These are phyloP conservation scores for Neolentinus lepideus DNA, from an alignment of 1,284 basidiomycete genomes.

Conservation along the genomic window DNA sequence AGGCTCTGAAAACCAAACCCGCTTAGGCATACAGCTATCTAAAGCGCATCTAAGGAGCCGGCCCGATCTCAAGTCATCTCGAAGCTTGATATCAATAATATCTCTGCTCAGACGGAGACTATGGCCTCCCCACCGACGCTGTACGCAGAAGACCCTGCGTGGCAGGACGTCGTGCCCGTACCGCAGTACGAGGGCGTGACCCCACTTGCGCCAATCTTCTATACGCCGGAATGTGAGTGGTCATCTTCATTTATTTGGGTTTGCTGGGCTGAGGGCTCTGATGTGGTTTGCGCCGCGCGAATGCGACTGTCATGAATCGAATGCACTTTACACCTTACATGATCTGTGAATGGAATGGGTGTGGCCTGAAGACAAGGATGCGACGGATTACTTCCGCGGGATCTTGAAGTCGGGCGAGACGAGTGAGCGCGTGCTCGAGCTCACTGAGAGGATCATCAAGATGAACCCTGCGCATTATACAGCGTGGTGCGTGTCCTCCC, in stretches of 20 bases:
- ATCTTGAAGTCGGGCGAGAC: conserved; percentile 72
- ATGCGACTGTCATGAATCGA: no score
- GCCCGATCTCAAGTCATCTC: no score
- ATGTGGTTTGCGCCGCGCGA: no score
- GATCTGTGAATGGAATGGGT: no score
- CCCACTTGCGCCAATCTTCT: conserved; percentile 86
- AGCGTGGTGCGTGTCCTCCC: conserved; percentile 61
- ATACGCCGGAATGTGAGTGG: conserved; percentile 76
- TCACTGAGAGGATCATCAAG: conserved; percentile 82
- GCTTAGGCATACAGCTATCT: no score
- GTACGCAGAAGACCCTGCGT: conserved; percentile 62
- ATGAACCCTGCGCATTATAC: conserved; percentile 93
- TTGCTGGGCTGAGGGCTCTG: no score
- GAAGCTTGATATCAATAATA: no score
- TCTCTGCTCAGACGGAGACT: no score
- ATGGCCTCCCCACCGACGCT: conserved; percentile 17
- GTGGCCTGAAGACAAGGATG: conserved; percentile 95
- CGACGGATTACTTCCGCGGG: conserved; percentile 86
- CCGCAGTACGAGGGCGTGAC: conserved; percentile 74
- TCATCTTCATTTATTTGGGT: conserved; percentile 5
- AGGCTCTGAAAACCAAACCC: no score
- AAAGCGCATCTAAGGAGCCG: no score
- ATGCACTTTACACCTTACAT: no score
- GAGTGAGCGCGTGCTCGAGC: conserved; percentile 70
- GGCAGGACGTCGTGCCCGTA: conserved; percentile 75